A percentile compares a stretch with the other conserved stretches of the same genome.
Conservation (phyloP, 2,329 filamentous ascomycete genomes). For the Fusarium domesticum region DNA sequence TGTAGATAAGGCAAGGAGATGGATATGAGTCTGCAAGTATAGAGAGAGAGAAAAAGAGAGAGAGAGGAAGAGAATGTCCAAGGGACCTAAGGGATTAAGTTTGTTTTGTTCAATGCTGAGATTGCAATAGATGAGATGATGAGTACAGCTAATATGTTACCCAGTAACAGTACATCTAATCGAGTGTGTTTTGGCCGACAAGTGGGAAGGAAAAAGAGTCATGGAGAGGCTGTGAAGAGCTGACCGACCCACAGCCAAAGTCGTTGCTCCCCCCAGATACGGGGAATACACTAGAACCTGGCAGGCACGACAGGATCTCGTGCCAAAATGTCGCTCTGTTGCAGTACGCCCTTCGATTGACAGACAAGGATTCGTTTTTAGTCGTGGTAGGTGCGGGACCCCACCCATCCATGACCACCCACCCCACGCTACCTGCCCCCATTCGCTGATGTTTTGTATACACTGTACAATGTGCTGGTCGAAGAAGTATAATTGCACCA, state of each 20-base stretch:
- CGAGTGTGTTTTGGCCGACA: too few species aligned
- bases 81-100: conserved; percentile 10
- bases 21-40: not conserved
- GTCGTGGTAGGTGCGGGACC: conserved; percentile 8
- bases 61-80: conserved; percentile 8
- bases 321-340: conserved; percentile 25
- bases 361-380: conserved; percentile 21
- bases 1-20: too few species aligned
- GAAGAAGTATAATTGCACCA: too few species aligned
- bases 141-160: too few species aligned
- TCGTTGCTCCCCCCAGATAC: conserved; percentile 6
- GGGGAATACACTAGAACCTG: not conserved
- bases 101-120: conserved; percentile 29
- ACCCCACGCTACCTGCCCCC: too few species aligned
- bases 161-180: too few species aligned
- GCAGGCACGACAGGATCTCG: too few species aligned
- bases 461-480: not conserved
- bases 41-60: conserved; percentile 12
- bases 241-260: not conserved
- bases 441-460: not conserved
- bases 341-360: conserved; percentile 30
- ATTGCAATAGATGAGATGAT: not conserved
- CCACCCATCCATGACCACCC: conserved; percentile 13
- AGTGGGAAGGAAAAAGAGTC: not conserved
- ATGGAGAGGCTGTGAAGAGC: not conserved